Base-by-base conservation (phyloP, 768 basidiomycete genomes). In the Kwoniella sp. region DNA sequence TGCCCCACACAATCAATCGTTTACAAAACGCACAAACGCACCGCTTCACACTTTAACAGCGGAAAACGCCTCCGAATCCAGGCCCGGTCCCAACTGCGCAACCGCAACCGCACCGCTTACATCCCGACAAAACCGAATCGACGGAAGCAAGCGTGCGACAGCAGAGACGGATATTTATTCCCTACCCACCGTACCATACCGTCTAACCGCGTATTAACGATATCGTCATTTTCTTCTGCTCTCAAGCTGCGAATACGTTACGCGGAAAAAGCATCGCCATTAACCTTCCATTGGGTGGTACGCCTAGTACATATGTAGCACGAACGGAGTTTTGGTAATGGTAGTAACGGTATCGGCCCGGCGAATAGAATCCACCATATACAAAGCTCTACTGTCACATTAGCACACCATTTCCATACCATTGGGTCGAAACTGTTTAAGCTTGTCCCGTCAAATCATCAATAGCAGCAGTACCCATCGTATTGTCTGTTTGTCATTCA, bases 381-480 rank as follows among this genome's bases (percentile, higher is more conserved):
- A 5, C 34, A 13, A n/a, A n/a, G n/a, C n/a, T n/a, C n/a, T n/a
- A n/a, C n/a, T n/a, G n/a, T n/a, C 13, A 34, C 34, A 34, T 34
- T 34, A 34, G 34, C 34, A 45, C 41, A 45, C 41, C 41, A 45
- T 45, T 11, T 45, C 8, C 17, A 45, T 45, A 9, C 41, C 41
- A 45, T 45, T 17, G 41, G 41, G 41, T 45, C 41, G 41, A 45
- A 45, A 45, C 41, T 45, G 41, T 45, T 45, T 45, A 45, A 45
- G 41, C 41, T 45, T 45, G 41, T 45, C 41, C 41, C 17, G n/a
- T n/a, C n/a, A n/a, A 5, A 7, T 37, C 34, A 37, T 37, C 34
- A 37, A n/a, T n/a, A n/a, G n/a, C n/a, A n/a, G n/a, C 34, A 45
- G 41, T 20, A 45, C 15, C 20, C 8, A 11, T 45, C 20, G 41